These are phyloP conservation scores for thale cress (Arabidopsis thaliana) DNA, from an alignment of 345 rosid species.

Conservation along the genomic window DNA sequence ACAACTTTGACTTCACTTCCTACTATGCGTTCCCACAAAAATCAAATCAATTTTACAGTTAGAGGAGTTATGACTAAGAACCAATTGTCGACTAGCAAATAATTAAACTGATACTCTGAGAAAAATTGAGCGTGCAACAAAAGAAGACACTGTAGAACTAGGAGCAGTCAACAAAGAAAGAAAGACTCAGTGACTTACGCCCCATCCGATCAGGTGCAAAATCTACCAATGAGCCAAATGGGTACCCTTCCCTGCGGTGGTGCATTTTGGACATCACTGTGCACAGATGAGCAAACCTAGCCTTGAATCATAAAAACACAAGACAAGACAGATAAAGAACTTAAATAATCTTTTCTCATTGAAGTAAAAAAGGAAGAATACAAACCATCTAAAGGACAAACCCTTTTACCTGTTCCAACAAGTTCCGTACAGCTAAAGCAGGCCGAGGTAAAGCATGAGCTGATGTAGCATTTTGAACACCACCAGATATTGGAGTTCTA, in stretches of 20 bases:
- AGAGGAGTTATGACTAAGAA: slow-evolving; percentile 5
- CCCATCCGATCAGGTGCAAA: slow-evolving; percentile 93
- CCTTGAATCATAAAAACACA: slow-evolving; percentile 53
- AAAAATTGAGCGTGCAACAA: neutral
- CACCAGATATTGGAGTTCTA: slow-evolving; percentile 98
- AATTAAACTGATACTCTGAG: slow-evolving; percentile 4
- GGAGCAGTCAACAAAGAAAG: slow-evolving; percentile 16
- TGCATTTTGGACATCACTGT: slow-evolving; percentile 96
- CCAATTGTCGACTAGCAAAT: slow-evolving; percentile 18
- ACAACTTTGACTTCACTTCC: neutral
- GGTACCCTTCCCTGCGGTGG: slow-evolving; percentile 96
- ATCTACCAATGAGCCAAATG: slow-evolving; percentile 95
- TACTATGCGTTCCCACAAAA: slow-evolving; percentile 2
- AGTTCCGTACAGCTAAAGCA: slow-evolving; percentile 95
- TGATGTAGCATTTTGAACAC: slow-evolving; percentile 98
- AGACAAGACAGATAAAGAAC: slow-evolving; percentile 12
- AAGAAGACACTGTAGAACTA: neutral
- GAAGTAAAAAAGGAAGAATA: neutral
- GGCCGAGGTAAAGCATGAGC: slow-evolving; percentile 95
- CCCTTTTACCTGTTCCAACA: slow-evolving; percentile 85
- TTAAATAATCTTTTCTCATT: neutral
- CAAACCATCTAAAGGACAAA: neutral
- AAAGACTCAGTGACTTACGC: slow-evolving; percentile 60
- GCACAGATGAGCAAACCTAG: slow-evolving; percentile 97
- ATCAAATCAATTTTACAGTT: slow-evolving; percentile 19